Evolutionary conservation across 2,329 filamentous ascomycete genomes (phyloP).

Genomic region (Hymenoscyphus fructigenus): DNA sequence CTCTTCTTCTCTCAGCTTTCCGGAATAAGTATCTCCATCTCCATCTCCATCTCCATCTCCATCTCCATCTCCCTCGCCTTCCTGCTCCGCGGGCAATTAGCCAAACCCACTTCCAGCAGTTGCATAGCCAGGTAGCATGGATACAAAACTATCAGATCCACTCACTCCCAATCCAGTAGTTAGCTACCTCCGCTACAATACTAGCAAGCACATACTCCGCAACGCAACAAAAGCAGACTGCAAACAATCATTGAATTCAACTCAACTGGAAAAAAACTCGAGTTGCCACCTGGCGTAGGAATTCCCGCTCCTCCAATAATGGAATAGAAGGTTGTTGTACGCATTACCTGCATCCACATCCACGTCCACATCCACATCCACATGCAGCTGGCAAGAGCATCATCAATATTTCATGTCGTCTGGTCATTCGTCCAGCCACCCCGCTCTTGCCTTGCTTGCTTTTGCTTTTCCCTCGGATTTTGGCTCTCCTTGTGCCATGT

Average conservation of each 20-base stretch:
- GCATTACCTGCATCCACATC: background rate
- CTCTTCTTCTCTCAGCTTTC: background rate
- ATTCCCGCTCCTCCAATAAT: background rate
- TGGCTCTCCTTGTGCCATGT: slow-evolving; percentile 1
- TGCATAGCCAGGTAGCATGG: background rate
- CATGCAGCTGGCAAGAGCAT: background rate
- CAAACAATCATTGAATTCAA: background rate
- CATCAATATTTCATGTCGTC: slow-evolving; percentile 8
- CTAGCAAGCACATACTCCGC: background rate
- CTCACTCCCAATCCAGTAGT: background rate
- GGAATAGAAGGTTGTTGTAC: background rate
- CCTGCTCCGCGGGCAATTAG: background rate
- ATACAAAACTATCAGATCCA: background rate
- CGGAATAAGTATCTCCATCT: slow-evolving; percentile 8
- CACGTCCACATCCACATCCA: background rate
- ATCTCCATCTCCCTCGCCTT: background rate
- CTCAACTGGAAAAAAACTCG: background rate
- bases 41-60: background rate
- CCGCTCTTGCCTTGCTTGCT: slow-evolving; percentile 1
- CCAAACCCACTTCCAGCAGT: background rate
- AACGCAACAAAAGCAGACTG: background rate
- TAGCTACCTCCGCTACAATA: too few relatives aligned
- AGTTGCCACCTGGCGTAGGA: background rate
- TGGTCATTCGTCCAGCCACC: slow-evolving; percentile 18
- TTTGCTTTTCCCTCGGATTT: background rate